phyloP scores from a whole-genome alignment of 495 filamentous ascomycete species.

The Talaromyces proteolyticus region DNA sequence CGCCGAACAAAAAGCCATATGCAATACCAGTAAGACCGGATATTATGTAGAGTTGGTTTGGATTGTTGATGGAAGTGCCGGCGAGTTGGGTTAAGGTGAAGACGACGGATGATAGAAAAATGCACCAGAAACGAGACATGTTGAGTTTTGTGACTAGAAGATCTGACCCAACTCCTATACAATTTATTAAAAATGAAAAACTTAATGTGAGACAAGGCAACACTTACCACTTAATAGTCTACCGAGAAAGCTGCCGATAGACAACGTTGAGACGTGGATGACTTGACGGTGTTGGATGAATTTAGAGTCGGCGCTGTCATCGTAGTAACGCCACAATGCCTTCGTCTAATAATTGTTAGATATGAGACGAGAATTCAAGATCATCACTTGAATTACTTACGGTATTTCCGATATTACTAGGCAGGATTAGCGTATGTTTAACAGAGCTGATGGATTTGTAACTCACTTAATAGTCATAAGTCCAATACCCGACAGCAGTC shows the following conservation, averaged over 20 bases:
- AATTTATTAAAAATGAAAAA: background rate
- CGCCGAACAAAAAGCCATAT: slow-evolving; percentile 93
- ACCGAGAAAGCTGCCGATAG: slow-evolving; percentile 76
- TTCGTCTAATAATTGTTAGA: slow-evolving; percentile 33
- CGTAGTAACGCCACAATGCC: slow-evolving; percentile 77
- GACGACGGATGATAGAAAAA: slow-evolving; percentile 67
- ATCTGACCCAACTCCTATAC: slow-evolving; percentile 78
- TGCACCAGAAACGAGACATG: slow-evolving; percentile 83
- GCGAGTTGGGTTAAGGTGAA: slow-evolving; percentile 79
- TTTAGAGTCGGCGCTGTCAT: slow-evolving; percentile 61
- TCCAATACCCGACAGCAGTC: slow-evolving; percentile 83
- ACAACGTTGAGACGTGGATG: slow-evolving; percentile 90
- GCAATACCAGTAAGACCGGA: slow-evolving; percentile 80
- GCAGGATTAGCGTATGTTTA: slow-evolving; percentile 25
- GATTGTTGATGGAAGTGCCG: slow-evolving; percentile 74
- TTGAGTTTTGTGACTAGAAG: slow-evolving; percentile 72
- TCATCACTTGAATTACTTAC: slow-evolving; percentile 38
- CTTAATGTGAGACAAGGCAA: no score
- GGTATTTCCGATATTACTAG: slow-evolving; percentile 92
- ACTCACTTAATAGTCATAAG: slow-evolving; percentile 98
- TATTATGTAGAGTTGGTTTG: slow-evolving; percentile 68
- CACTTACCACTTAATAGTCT: slow-evolving; percentile 66
- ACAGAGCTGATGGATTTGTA: background rate
- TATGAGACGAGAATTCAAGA: background rate
- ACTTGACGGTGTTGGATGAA: slow-evolving; percentile 82